Percentiles rank a stretch among this genome's conserved stretches.
phyloP scores from a whole-genome alignment of 805 yeast genomes.

The Candida peoriensis region DNA sequence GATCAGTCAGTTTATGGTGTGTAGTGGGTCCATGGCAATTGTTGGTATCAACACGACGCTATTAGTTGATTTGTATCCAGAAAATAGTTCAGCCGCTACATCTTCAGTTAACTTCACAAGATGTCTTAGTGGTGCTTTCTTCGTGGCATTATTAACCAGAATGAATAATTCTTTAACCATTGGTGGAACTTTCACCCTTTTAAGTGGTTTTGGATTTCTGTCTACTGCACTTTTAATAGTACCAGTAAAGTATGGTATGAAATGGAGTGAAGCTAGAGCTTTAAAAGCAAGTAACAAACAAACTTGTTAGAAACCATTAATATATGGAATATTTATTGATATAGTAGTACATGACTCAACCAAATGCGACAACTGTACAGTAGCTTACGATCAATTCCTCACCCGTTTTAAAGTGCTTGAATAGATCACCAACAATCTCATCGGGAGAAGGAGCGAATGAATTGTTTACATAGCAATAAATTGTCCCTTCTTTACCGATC shows the following conservation, averaged over 20 bases:
- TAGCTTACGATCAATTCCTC: conserved; percentile 40
- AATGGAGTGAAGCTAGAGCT: conserved; percentile 20
- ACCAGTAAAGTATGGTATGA: conserved; percentile 28
- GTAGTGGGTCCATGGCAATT: conserved; percentile 55
- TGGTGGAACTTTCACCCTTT: conserved; percentile 77
- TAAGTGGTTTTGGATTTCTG: conserved; percentile 44
- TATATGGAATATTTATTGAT: not conserved
- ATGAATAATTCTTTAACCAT: conserved; percentile 54
- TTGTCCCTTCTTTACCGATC: conserved; percentile 13
- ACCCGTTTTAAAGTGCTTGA: conserved; percentile 29
- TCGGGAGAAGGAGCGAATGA: conserved; percentile 43
- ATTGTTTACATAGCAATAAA: conserved; percentile 41
- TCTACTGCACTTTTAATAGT: conserved; percentile 22
- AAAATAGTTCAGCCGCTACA: conserved; percentile 65
- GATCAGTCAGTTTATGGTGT: conserved; percentile 50
- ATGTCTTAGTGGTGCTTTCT: conserved; percentile 67
- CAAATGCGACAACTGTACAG: conserved; percentile 43
- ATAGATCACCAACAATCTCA: conserved; percentile 35
- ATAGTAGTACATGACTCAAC: conserved; percentile 19
- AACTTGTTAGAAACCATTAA: not conserved
- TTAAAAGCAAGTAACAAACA: not conserved
- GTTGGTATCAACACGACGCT: conserved; percentile 58
- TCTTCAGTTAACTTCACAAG: conserved; percentile 69
- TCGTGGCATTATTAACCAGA: conserved; percentile 58
- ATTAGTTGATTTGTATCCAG: conserved; percentile 72